phyloP scores from a whole-genome alignment of 257 asterid species.

The Haberlea rhodopensis region DNA sequence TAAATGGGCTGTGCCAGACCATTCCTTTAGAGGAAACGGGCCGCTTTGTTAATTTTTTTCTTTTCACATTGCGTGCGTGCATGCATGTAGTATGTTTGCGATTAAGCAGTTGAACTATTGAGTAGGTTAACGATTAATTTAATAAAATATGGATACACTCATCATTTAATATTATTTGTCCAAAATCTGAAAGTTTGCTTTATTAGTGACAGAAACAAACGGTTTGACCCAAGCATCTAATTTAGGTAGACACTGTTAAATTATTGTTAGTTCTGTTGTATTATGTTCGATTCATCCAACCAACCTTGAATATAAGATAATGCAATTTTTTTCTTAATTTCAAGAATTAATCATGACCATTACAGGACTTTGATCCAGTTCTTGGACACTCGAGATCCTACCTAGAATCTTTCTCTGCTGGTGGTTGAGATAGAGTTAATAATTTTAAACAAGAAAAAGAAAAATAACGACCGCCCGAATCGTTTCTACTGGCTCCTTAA shows the following conservation, averaged over 20 bases:
- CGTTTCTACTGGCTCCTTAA: neutral
- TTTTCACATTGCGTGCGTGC: neutral
- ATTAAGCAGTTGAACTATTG: neutral
- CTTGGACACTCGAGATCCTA: neutral
- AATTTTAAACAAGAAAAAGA: neutral
- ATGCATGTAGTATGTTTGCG: neutral
- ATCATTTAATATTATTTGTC: neutral
- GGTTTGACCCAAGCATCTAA: neutral
- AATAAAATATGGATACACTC: neutral
- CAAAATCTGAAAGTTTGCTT: neutral
- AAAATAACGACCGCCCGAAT: neutral
- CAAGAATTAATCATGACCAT: too few relatives aligned
- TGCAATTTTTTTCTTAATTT: too few relatives aligned
- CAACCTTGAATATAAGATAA: neutral
- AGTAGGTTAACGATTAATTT: neutral
- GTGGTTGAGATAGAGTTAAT: neutral
- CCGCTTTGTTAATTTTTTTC: too few relatives aligned
- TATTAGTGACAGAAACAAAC: neutral
- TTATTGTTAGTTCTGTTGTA: neutral
- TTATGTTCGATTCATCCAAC: neutral
- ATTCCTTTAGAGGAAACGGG: too few relatives aligned
- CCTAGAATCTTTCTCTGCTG: neutral
- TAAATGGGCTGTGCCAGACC: too few relatives aligned
- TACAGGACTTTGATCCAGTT: neutral
- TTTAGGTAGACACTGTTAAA: neutral